Percentiles rank a stretch among this genome's conserved stretches.
Conservation (phyloP, 495 filamentous ascomycete genomes). For the Lasiosphaeria hispida region DNA sequence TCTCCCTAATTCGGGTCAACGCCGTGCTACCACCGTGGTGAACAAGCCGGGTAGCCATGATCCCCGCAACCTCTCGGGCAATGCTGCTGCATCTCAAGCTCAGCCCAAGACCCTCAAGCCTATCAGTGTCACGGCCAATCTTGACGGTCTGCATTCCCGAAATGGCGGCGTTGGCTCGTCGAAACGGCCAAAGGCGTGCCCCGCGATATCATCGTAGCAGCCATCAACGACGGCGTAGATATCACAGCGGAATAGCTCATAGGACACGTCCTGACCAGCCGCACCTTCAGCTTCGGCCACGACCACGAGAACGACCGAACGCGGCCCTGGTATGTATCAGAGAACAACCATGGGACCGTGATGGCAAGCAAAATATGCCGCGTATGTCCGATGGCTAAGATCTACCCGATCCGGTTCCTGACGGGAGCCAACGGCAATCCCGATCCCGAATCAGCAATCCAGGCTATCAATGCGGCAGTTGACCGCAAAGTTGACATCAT, state of each 20-base stretch:
- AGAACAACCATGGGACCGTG: slow-evolving; percentile 38
- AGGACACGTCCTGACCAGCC: slow-evolving; percentile 12
- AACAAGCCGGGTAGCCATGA: background rate
- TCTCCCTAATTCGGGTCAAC: background rate
- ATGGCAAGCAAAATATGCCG: slow-evolving; percentile 41
- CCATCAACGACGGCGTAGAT: slow-evolving; percentile 47
- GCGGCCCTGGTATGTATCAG: slow-evolving; percentile 33
- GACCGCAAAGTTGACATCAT: slow-evolving; percentile 28
- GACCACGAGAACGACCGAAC: slow-evolving; percentile 21
- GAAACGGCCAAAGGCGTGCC: slow-evolving; percentile 1
- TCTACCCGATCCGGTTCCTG: background rate
- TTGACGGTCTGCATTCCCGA: background rate
- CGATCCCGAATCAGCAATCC: background rate
- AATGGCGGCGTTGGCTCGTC: background rate
- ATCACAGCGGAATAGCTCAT: slow-evolving; percentile 11
- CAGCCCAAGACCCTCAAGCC: background rate
- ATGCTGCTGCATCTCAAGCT: background rate
- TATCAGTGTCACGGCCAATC: background rate
- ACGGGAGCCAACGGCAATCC: background rate
- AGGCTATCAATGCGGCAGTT: slow-evolving; percentile 28
- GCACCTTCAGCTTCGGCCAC: slow-evolving; percentile 28
- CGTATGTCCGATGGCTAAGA: slow-evolving; percentile 29
- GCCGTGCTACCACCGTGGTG: background rate
- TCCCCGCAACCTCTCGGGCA: no score
- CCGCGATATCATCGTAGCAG: slow-evolving; percentile 33